Percentiles rank a stretch among this genome's conserved stretches.
Evolutionary conservation across 257 asterid genomes (phyloP).

Genomic region (Solanum virginianum): DNA sequence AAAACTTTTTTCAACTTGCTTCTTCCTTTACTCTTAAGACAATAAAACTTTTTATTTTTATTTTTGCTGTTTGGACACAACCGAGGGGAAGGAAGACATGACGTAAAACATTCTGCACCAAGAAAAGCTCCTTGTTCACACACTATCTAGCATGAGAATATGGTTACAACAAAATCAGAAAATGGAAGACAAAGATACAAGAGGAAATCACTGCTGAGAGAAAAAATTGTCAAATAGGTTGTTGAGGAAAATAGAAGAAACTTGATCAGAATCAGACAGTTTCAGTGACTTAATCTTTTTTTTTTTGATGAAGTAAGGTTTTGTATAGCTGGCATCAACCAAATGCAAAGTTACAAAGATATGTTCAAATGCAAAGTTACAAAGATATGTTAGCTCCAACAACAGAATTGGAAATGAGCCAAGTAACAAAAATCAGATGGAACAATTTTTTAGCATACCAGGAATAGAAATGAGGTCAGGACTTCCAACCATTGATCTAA

Average conservation of each 20-base stretch:
- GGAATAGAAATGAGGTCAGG: constrained; percentile 96
- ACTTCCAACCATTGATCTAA: constrained; percentile 96
- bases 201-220: neutral
- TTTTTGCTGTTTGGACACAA: neutral
- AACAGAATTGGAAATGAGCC: neutral
- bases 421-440: neutral
- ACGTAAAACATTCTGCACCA: neutral
- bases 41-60: neutral
- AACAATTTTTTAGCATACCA: constrained; percentile 31
- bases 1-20: neutral
- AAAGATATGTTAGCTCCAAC: neutral
- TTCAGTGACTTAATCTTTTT: neutral
- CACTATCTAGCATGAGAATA: neutral
- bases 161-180: neutral
- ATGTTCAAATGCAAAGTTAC: neutral
- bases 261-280: neutral
- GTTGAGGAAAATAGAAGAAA: neutral
- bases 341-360: neutral
- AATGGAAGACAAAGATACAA: neutral
- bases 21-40: neutral
- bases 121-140: neutral
- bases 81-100: neutral
- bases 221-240: neutral
- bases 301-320: neutral
- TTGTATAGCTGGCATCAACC: neutral